These are phyloP conservation scores for Protostelium mycophagum DNA, from an alignment of 78 protist species.

Conservation along the genomic window DNA sequence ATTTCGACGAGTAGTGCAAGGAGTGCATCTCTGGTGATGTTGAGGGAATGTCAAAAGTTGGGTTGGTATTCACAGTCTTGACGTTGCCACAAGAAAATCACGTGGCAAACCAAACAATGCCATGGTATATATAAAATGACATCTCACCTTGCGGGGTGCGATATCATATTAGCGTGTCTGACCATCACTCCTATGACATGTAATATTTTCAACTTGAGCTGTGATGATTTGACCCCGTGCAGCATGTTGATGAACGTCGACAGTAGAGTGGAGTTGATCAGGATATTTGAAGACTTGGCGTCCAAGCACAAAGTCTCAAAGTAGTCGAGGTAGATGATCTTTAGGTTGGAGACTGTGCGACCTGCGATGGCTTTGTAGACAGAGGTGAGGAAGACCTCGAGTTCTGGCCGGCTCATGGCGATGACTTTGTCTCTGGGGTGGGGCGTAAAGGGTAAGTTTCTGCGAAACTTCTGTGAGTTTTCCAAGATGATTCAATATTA, in stretches of 20 bases:
- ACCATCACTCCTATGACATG: neutral
- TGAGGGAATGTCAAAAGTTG: neutral
- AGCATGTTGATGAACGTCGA: neutral
- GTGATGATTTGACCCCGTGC: neutral
- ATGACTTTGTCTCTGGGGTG: neutral
- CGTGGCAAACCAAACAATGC: too few relatives aligned
- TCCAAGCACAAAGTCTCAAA: neutral
- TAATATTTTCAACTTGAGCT: neutral
- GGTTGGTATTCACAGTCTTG: neutral
- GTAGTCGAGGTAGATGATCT: neutral
- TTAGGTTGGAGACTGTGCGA: neutral
- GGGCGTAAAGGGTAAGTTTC: neutral
- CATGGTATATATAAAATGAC: too few relatives aligned
- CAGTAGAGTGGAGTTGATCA: neutral
- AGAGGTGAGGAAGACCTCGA: neutral
- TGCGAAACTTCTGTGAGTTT: neutral
- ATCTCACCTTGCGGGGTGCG: neutral
- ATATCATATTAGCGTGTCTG: neutral
- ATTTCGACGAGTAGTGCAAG: neutral
- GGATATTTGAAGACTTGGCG: neutral
- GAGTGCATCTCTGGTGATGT: neutral
- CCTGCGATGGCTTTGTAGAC: neutral
- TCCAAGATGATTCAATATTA: too few relatives aligned
- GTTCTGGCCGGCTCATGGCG: neutral
- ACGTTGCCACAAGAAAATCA: too few relatives aligned